Conservation (phyloP, 352 stramenopile genomes). For the Pythium utonaiense region DNA sequence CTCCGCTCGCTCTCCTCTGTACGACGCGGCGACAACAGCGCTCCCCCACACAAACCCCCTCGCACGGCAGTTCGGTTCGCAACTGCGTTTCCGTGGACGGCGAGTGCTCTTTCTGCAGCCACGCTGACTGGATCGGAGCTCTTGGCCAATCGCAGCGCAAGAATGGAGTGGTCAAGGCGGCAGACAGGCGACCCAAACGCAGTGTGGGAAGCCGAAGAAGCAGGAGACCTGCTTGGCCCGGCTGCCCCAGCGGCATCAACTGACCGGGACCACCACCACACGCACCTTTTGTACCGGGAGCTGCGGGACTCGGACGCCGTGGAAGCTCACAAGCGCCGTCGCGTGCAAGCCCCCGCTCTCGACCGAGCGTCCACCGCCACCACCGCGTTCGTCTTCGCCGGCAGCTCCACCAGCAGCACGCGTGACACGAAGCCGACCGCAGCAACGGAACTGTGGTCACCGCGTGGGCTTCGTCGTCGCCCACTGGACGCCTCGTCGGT, state of each 20-base stretch:
- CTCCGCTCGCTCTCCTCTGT: too few relatives aligned
- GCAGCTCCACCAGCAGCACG: neutral
- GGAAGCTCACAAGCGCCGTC: neutral
- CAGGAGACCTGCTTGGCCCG: neutral
- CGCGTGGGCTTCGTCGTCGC: neutral
- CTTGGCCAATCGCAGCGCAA: conserved; percentile 13
- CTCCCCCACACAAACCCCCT: neutral
- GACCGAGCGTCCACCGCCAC: neutral
- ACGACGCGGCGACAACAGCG: neutral
- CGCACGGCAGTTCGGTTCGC: neutral
- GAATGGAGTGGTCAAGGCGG: conserved; percentile 13
- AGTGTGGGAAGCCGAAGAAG: neutral
- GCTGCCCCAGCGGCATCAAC: neutral
- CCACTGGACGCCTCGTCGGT: neutral
- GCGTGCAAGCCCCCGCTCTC: neutral
- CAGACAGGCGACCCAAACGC: conserved; percentile 18
- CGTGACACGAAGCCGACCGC: conserved; percentile 3
- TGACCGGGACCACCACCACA: neutral
- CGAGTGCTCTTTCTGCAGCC: neutral
- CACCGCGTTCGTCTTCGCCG: neutral
- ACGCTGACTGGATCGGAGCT: conserved; percentile 19
- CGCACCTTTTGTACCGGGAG: neutral
- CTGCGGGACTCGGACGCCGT: neutral
- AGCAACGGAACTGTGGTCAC: conserved; percentile 18
- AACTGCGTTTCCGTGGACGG: neutral